These are phyloP conservation scores for Murraya koenigii DNA, from an alignment of 345 rosid genomes.

Conservation along the genomic window DNA sequence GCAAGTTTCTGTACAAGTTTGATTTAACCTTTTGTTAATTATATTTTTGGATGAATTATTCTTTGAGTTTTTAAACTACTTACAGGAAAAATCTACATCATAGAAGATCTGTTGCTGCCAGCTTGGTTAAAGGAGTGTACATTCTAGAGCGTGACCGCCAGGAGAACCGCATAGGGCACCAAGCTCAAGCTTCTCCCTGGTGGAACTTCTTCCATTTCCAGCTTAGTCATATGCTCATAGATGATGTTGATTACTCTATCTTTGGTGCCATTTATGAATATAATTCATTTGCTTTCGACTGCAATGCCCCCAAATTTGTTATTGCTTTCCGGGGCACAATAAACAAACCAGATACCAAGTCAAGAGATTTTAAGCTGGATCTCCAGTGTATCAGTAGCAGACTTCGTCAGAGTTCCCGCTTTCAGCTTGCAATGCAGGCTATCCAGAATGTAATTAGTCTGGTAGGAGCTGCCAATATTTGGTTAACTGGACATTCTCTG, in stretches of 20 bases:
- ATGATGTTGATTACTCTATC: constrained; percentile 55
- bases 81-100: constrained; percentile 50
- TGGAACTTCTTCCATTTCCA: constrained; percentile 65
- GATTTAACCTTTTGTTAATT: background rate
- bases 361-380: constrained; percentile 52
- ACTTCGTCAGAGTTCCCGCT: constrained; percentile 54
- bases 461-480: constrained; percentile 39
- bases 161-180: constrained; percentile 40
- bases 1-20: background rate
- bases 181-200: constrained; percentile 59
- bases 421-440: constrained; percentile 51
- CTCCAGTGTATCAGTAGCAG: constrained; percentile 39
- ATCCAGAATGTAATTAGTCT: constrained; percentile 33
- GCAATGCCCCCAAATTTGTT: constrained; percentile 46
- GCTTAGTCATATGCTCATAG: constrained; percentile 40
- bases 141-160: constrained; percentile 65
- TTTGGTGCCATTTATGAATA: constrained; percentile 61
- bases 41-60: background rate
- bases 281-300: constrained; percentile 20
- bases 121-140: constrained; percentile 67
- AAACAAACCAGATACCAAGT: constrained; percentile 38
- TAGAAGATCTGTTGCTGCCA: constrained; percentile 61
- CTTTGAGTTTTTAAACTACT: background rate
- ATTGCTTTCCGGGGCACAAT: constrained; percentile 73
- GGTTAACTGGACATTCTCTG: constrained; percentile 73